Evolutionary conservation across 768 basidiomycete species (phyloP), one percentile per base, ranked within the genome.

Genomic region (Pleurotus platypus): DNA sequence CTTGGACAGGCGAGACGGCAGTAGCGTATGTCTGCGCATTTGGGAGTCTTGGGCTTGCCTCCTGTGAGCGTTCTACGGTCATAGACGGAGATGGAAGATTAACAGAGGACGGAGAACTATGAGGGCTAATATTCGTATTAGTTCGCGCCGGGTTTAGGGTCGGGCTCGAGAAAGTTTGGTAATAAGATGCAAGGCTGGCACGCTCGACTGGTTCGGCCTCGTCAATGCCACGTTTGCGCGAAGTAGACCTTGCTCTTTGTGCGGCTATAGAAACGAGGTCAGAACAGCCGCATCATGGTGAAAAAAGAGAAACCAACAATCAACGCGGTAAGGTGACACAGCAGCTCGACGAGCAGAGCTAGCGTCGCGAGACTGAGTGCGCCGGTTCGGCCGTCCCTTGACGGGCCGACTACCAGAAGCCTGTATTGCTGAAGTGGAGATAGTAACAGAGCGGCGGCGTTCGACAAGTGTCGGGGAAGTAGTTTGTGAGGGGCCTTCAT

Each of bases 81-180:
- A 81, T 82, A 5, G 84, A 72, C 13, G 89, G 89, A 2, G 89
- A 91, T 2, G 89, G 87, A 24, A 87, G 71, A 68, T 86, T 85
- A 12, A 76, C 81, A 11, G 89, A 92, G 2, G 83, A 82, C 1
- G 89, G 89, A 12, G 89, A 92, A 66, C 89, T 87, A 62, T 89
- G 88, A 6, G 84, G 77, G 65, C 87, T 90, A 8, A 79, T 15
- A 72, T 15, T 63, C 63, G 20, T 35, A 71, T 15, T 63, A 63
- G 20, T 24, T 42, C 69, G 78, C 11, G 77, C 67, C 22, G 71
- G 70, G 13, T 72, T 66, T 22, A 77, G 72, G 5, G 75, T 75
- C 8, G 85, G 83, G 57, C 81, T 82, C 3, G 82, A 75, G 62
- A 85, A 85, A 27, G 78, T 76, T 39, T 81, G 82, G 60, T 82